Percentiles rank a stretch among this genome's conserved stretches.
phyloP scores from a whole-genome alignment of 2,329 filamentous ascomycete genomes.

The Aulographum hederae region DNA sequence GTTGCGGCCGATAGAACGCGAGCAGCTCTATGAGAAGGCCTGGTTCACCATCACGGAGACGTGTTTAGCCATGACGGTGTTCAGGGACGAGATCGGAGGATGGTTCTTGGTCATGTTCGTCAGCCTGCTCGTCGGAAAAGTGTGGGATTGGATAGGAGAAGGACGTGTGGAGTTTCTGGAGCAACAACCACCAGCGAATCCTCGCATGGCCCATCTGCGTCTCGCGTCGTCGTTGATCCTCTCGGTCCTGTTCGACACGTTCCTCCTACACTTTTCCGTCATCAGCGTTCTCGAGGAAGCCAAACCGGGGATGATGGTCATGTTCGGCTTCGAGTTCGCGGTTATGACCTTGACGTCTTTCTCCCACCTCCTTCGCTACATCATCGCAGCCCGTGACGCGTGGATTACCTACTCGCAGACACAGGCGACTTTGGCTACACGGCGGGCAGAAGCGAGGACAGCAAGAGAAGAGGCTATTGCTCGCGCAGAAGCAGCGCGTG shows the following conservation, averaged over 20 bases:
- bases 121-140: slow-evolving; percentile 75
- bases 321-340: slow-evolving; percentile 97
- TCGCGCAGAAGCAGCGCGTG: slow-evolving; percentile 14
- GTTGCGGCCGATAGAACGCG: slow-evolving; percentile 82
- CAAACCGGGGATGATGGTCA: slow-evolving; percentile 97
- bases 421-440: slow-evolving; percentile 43
- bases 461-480: slow-evolving; percentile 30
- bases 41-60: slow-evolving; percentile 99
- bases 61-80: slow-evolving; percentile 93
- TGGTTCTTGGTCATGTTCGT: slow-evolving; percentile 98
- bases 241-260: slow-evolving; percentile 62
- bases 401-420: slow-evolving; percentile 61
- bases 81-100: slow-evolving; percentile 81
- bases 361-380: slow-evolving; percentile 64
- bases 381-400: slow-evolving; percentile 60
- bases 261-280: slow-evolving; percentile 66
- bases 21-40: slow-evolving; percentile 90
- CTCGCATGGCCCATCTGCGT: slow-evolving; percentile 69
- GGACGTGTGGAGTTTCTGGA: slow-evolving; percentile 86
- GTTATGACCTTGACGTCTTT: slow-evolving; percentile 64
- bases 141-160: slow-evolving; percentile 97
- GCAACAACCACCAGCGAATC: slow-evolving; percentile 84
- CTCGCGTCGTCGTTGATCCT: slow-evolving; percentile 62
- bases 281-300: slow-evolving; percentile 72
- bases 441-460: slow-evolving; percentile 42